Percentiles rank a stretch among this genome's conserved stretches.
These are phyloP conservation scores for Chrysosporium keratinophilum DNA, from an alignment of 2,329 filamentous ascomycete species.

Conservation along the genomic window DNA sequence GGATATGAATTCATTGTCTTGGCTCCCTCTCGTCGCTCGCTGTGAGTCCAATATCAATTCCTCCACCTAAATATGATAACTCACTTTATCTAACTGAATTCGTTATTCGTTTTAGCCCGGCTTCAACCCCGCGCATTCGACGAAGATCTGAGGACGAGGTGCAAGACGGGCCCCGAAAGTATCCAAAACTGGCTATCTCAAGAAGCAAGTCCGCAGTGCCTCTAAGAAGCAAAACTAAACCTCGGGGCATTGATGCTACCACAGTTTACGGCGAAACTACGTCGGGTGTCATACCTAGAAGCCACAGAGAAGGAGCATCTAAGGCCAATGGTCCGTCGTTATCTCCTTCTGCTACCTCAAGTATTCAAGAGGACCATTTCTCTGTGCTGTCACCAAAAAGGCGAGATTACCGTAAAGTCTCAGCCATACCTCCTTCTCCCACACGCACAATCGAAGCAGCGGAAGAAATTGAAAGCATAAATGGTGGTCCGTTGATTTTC, in stretches of 20 bases:
- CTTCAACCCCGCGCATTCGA: not conserved
- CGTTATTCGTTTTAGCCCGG: not conserved
- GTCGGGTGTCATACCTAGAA: not conserved
- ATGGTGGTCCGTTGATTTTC: not conserved
- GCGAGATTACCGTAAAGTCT: not conserved
- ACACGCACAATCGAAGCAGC: not conserved
- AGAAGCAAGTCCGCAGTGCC: not conserved
- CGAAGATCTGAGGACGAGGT: not conserved
- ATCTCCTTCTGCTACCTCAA: too few species aligned
- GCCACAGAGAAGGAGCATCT: not conserved
- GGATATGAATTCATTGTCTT: not conserved
- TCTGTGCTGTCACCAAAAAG: too few species aligned
- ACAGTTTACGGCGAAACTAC: not conserved
- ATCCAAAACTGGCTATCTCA: not conserved
- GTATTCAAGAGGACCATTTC: not conserved
- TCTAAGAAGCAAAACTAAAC: not conserved
- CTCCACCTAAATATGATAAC: not conserved
- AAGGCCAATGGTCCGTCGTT: not conserved
- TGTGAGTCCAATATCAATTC: not conserved
- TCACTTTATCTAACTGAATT: not conserved
- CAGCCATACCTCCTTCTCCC: not conserved
- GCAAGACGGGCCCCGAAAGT: not conserved
- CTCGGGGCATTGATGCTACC: not conserved
- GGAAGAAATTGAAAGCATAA: not conserved
- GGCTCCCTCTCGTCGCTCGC: not conserved